Evolutionary conservation across 2,329 filamentous ascomycete species (phyloP).

Genomic region (Didymella glomerata): DNA sequence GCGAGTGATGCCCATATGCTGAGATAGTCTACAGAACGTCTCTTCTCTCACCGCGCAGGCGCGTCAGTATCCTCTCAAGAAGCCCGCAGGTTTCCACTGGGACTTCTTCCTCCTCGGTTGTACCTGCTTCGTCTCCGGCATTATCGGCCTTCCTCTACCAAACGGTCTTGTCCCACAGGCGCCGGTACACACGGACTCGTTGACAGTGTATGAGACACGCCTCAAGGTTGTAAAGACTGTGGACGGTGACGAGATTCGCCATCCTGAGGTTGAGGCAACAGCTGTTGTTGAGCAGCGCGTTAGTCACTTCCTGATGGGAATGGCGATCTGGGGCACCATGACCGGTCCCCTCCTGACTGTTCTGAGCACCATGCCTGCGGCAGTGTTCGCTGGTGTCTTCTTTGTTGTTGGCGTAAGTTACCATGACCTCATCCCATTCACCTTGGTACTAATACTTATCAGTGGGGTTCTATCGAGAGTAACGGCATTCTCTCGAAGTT

Average conservation of each 20-base stretch:
- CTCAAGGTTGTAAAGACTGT: slow-evolving; percentile 51
- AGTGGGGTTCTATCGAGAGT: slow-evolving; percentile 56
- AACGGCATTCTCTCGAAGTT: slow-evolving; percentile 61
- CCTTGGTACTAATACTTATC: not conserved
- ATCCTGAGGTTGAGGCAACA: slow-evolving; percentile 55
- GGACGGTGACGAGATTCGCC: slow-evolving; percentile 54
- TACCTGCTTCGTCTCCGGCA: slow-evolving; percentile 61
- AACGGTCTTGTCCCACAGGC: slow-evolving; percentile 65
- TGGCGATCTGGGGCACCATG: slow-evolving; percentile 64
- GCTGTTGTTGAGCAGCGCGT: slow-evolving; percentile 63
- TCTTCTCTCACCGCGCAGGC: slow-evolving; percentile 63
- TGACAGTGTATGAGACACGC: slow-evolving; percentile 52
- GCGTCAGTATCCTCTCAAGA: slow-evolving; percentile 61
- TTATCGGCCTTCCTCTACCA: slow-evolving; percentile 62
- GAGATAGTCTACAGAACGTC: slow-evolving; percentile 51
- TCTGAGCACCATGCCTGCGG: slow-evolving; percentile 61
- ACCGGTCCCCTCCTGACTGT: slow-evolving; percentile 61
- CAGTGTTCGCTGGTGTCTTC: slow-evolving; percentile 63
- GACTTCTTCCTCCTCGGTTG: slow-evolving; percentile 65
- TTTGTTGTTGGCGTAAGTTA: slow-evolving; percentile 61
- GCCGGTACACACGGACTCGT: slow-evolving; percentile 64
- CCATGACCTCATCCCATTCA: not conserved
- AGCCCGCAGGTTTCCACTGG: slow-evolving; percentile 66
- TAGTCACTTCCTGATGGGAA: slow-evolving; percentile 63
- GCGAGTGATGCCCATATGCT: not conserved